Evolutionary conservation across 2,329 filamentous ascomycete genomes (phyloP).

Genomic region (Cladosporium sp.): DNA sequence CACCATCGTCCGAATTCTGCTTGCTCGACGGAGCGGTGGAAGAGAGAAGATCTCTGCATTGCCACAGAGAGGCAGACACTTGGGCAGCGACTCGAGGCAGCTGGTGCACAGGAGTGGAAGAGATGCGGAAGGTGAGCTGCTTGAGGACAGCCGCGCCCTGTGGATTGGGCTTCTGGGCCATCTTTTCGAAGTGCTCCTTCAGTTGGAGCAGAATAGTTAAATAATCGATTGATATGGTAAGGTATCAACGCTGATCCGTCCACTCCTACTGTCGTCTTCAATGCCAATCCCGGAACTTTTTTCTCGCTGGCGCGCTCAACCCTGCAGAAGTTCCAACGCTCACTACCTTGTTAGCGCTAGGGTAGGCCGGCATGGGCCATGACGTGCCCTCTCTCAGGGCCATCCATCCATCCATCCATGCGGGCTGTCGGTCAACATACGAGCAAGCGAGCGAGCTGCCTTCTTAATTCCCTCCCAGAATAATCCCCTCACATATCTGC

Average conservation of each 20-base stretch:
- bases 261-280: background rate
- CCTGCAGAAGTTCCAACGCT: background rate
- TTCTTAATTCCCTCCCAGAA: background rate
- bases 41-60: slow-evolving; percentile 62
- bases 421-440: background rate
- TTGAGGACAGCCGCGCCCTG: slow-evolving; percentile 39
- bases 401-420: background rate
- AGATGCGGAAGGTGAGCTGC: slow-evolving; percentile 64
- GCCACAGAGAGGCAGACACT: slow-evolving; percentile 59
- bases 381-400: slow-evolving; percentile 7
- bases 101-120: slow-evolving; percentile 68
- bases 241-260: background rate
- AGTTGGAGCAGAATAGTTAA: too few species aligned
- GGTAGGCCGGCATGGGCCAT: background rate
- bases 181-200: background rate
- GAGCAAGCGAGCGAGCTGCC: background rate
- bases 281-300: slow-evolving; percentile 4
- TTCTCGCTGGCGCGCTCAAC: background rate
- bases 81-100: slow-evolving; percentile 72
- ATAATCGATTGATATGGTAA: background rate
- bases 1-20: slow-evolving; percentile 64
- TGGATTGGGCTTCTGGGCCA: slow-evolving; percentile 16
- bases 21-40: slow-evolving; percentile 56
- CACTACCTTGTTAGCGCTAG: background rate
- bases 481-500: background rate